Conservation (phyloP, 139 green algal genomes). For the Desmodesmus armatus region DNA sequence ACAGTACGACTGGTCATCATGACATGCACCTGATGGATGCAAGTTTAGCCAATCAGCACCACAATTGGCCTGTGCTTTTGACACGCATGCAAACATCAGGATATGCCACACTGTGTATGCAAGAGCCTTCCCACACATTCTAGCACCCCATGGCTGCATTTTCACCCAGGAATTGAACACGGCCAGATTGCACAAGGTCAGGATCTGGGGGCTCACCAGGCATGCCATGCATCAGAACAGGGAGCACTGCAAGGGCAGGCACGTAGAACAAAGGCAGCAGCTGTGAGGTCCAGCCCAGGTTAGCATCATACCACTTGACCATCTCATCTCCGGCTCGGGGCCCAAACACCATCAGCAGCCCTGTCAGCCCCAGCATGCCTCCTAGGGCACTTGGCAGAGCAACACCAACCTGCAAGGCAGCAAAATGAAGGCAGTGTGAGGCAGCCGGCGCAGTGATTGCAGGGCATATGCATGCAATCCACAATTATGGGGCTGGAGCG, state of each 20-base stretch:
- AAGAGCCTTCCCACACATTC: too few species aligned
- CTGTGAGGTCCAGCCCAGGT: neutral
- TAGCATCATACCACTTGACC: neutral
- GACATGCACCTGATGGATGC: too few species aligned
- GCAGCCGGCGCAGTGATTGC: too few species aligned
- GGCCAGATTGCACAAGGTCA: too few species aligned
- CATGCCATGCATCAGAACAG: neutral
- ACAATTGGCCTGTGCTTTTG: too few species aligned
- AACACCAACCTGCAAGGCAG: neutral
- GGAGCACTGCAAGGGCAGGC: slow-evolving; percentile 1
- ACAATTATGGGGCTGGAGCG: neutral
- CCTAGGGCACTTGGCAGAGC: neutral
- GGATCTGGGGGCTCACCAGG: too few species aligned
- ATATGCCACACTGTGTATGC: too few species aligned
- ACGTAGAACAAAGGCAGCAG: slow-evolving; percentile 22
- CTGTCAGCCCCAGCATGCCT: slow-evolving; percentile 9
- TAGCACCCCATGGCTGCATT: too few species aligned
- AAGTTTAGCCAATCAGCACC: too few species aligned
- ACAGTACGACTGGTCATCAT: too few species aligned
- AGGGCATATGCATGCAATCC: neutral
- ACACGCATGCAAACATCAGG: too few species aligned
- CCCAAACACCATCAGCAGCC: neutral
- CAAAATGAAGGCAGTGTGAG: neutral
- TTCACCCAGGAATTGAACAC: too few species aligned
- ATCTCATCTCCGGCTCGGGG: neutral